phyloP scores from a whole-genome alignment of 2,329 filamentous ascomycete genomes.

The Cercospora citrullina region DNA sequence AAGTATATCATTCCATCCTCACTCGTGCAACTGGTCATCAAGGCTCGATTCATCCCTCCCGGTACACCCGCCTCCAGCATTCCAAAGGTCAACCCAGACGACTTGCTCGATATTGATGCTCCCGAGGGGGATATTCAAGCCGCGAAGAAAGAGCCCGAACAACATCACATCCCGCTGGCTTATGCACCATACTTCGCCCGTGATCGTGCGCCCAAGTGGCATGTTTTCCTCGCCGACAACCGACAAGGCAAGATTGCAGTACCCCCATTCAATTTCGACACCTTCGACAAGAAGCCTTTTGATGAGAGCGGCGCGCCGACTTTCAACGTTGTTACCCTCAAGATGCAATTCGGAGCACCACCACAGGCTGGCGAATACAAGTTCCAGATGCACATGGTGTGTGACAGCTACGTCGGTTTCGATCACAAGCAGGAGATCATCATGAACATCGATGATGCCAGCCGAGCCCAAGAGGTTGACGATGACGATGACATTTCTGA shows the following conservation, averaged over 20 bases:
- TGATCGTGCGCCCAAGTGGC: conserved; percentile 87
- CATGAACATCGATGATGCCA: conserved; percentile 83
- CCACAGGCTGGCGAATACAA: conserved; percentile 90
- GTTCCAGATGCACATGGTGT: conserved; percentile 90
- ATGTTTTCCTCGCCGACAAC: conserved; percentile 89
- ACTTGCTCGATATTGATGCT: conserved; percentile 87
- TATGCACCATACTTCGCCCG: conserved; percentile 88
- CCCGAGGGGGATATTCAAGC: conserved; percentile 90
- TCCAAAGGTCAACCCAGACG: conserved; percentile 71
- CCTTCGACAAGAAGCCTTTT: conserved; percentile 87
- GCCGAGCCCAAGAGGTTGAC: conserved; percentile 74
- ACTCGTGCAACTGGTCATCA: conserved; percentile 90
- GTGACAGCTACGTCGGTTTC: conserved; percentile 92
- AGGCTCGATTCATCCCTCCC: conserved; percentile 89
- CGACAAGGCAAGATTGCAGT: conserved; percentile 96
- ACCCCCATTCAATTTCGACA: conserved; percentile 90
- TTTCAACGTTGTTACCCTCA: conserved; percentile 92
- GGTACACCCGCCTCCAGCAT: conserved; percentile 66
- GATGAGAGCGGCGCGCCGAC: conserved; percentile 77
- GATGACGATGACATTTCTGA: conserved; percentile 89
- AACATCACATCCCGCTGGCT: conserved; percentile 77
- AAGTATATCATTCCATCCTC: conserved; percentile 88
- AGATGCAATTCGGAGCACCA: conserved; percentile 94
- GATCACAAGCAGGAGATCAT: conserved; percentile 91
- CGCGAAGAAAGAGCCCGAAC: conserved; percentile 64